A percentile compares a stretch with the other conserved stretches of the same genome.
These are phyloP conservation scores for Xylariaceae sp. DNA, from an alignment of 2,329 filamentous ascomycete species.

Conservation along the genomic window DNA sequence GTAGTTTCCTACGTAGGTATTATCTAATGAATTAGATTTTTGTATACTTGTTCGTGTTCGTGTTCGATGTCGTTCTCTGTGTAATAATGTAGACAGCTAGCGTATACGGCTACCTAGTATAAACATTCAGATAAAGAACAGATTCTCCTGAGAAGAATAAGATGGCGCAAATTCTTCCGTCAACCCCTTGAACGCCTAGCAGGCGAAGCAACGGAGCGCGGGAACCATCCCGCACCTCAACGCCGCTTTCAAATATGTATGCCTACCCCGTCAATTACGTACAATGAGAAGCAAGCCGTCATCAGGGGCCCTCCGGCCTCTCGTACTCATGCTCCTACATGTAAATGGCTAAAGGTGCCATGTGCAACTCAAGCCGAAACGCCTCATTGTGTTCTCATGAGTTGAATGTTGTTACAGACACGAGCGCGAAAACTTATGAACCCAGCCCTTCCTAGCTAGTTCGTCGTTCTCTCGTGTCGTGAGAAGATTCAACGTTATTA, in stretches of 20 bases:
- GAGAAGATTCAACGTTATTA: conserved; percentile 31
- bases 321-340: conserved; percentile 27
- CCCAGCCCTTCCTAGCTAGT: conserved; percentile 14
- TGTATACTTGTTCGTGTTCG: neutral
- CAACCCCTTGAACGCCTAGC: conserved; percentile 33
- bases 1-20: too few relatives aligned
- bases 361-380: conserved; percentile 37
- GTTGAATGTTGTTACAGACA: conserved; percentile 48
- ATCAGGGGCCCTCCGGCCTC: conserved; percentile 26
- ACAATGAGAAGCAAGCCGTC: conserved; percentile 33
- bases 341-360: conserved; percentile 32
- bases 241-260: conserved; percentile 55
- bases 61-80: neutral
- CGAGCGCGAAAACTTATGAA: conserved; percentile 29
- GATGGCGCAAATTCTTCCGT: conserved; percentile 25
- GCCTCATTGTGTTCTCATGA: conserved; percentile 41
- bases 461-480: conserved; percentile 25
- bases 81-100: conserved; percentile 12
- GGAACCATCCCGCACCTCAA: conserved; percentile 37
- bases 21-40: too few relatives aligned
- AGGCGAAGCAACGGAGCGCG: conserved; percentile 34
- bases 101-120: conserved; percentile 37
- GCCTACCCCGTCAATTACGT: conserved; percentile 43
- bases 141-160: conserved; percentile 25
- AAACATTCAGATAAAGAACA: conserved; percentile 26